A percentile compares a stretch with the other conserved stretches of the same genome.
phyloP scores from a whole-genome alignment of 2,329 filamentous ascomycete genomes.

The Myriangium duriaei region DNA sequence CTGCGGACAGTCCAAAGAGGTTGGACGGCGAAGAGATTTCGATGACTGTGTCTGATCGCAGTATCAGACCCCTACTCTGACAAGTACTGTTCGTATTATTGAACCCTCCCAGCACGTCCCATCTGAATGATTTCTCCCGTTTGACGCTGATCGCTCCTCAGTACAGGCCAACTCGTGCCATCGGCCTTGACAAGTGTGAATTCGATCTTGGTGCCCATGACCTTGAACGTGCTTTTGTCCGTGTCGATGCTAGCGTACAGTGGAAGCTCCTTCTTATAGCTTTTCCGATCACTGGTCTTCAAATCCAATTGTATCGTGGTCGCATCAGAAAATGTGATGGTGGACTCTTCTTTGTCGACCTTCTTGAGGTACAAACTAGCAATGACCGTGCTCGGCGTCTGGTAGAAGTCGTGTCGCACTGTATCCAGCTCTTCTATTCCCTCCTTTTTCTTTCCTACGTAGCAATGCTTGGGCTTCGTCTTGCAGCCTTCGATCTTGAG shows the following conservation, averaged over 20 bases:
- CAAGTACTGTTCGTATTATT: no score
- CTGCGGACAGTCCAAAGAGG: no score
- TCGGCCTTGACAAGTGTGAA: constrained; percentile 61
- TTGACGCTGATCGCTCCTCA: constrained; percentile 63
- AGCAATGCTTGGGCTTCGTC: constrained; percentile 70
- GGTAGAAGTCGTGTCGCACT: constrained; percentile 89
- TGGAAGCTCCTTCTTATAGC: constrained; percentile 60
- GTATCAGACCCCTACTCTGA: no score
- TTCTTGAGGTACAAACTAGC: constrained; percentile 94
- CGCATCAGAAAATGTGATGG: constrained; percentile 52
- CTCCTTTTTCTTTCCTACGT: constrained; percentile 57
- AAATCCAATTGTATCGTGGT: constrained; percentile 63
- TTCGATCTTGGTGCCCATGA: constrained; percentile 83
- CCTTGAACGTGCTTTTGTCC: constrained; percentile 62
- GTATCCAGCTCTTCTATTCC: constrained; percentile 61
- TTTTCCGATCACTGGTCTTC: constrained; percentile 74
- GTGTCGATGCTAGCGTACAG: constrained; percentile 68
- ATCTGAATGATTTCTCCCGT: constrained; percentile 79
- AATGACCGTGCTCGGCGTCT: constrained; percentile 73
- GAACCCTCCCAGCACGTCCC: constrained; percentile 56
- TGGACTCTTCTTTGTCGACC: constrained; percentile 71
- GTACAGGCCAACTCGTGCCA: constrained; percentile 69
- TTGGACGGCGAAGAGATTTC: no score
- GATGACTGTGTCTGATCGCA: no score
- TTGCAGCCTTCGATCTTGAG: constrained; percentile 89